These are phyloP conservation scores for Penicillium sp. DNA, from an alignment of 2,329 filamentous ascomycete species.

Conservation along the genomic window DNA sequence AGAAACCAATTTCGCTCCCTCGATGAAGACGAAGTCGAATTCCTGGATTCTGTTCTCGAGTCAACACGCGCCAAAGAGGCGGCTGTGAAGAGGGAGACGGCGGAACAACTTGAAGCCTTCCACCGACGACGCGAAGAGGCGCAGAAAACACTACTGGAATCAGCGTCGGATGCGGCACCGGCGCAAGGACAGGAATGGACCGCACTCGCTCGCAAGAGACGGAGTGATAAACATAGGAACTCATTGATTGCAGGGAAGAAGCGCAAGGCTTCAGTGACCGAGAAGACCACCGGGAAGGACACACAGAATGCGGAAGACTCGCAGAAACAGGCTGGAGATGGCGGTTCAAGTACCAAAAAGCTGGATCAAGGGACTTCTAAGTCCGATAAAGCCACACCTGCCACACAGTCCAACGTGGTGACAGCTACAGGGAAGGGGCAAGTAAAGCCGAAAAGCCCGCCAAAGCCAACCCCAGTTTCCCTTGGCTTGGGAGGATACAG, in stretches of 20 bases:
- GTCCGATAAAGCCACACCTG: not conserved
- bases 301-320: conserved; percentile 4
- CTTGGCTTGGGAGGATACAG: conserved; percentile 4
- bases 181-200: conserved; percentile 49
- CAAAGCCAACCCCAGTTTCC: not conserved
- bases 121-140: conserved; percentile 58
- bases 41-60: conserved; percentile 56
- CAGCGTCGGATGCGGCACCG: conserved; percentile 30
- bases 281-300: conserved; percentile 8
- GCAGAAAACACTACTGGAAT: conserved; percentile 48
- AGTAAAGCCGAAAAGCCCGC: not conserved
- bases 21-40: conserved; percentile 52
- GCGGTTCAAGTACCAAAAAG: not conserved
- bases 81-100: conserved; percentile 56
- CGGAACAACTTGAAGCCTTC: conserved; percentile 58
- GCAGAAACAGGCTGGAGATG: conserved; percentile 9
- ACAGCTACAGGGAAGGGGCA: not conserved
- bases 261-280: conserved; percentile 38
- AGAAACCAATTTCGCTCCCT: conserved; percentile 52
- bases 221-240: conserved; percentile 48
- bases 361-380: not conserved
- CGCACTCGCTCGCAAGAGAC: conserved; percentile 50
- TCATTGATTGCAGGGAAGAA: conserved; percentile 40
- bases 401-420: not conserved
- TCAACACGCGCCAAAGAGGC: conserved; percentile 56